These are phyloP conservation scores for Parachlorella kessleri DNA, from an alignment of 139 green algal genomes.

Conservation along the genomic window DNA sequence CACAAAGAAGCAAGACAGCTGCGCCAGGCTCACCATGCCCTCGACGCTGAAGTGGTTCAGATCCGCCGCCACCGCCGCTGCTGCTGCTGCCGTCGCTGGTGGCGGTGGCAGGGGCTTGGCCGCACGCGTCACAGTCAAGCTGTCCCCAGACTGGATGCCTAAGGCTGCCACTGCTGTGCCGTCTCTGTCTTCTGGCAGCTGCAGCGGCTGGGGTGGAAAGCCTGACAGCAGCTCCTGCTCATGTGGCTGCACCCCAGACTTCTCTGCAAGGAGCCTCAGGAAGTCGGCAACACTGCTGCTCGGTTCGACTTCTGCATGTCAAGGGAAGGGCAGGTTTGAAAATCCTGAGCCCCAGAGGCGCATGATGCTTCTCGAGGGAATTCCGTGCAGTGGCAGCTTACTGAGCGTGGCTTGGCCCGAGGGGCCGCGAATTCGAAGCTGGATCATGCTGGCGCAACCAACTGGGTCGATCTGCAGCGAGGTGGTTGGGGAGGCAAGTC, in stretches of 20 bases:
- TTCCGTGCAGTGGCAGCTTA: too few relatives aligned
- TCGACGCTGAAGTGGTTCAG: neutral
- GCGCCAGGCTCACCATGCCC: neutral
- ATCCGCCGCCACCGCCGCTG: neutral
- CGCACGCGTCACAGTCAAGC: conserved; percentile 50
- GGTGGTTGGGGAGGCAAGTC: too few relatives aligned
- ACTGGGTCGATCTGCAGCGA: too few relatives aligned
- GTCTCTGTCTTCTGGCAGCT: neutral
- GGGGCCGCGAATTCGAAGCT: conserved; percentile 34
- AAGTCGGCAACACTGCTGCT: conserved; percentile 44
- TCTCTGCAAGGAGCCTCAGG: conserved; percentile 40
- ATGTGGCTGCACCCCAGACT: conserved; percentile 41
- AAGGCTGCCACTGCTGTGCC: conserved; percentile 24
- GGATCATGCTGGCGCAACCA: neutral
- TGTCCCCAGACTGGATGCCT: conserved; percentile 59
- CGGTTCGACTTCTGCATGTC: conserved; percentile 37
- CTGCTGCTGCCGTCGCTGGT: neutral
- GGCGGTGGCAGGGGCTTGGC: conserved; percentile 2
- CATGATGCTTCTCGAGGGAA: too few relatives aligned
- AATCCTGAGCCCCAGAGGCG: too few relatives aligned
- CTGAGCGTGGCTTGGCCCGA: conserved; percentile 30
- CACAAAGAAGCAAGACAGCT: neutral
- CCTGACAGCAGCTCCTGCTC: conserved; percentile 64
- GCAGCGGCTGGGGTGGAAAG: conserved; percentile 65
- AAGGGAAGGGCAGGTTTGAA: too few relatives aligned